A percentile compares a stretch with the other conserved stretches of the same genome.
Conservation (phyloP, 1,139 yeast species). For the Debaryomyces sp. region DNA sequence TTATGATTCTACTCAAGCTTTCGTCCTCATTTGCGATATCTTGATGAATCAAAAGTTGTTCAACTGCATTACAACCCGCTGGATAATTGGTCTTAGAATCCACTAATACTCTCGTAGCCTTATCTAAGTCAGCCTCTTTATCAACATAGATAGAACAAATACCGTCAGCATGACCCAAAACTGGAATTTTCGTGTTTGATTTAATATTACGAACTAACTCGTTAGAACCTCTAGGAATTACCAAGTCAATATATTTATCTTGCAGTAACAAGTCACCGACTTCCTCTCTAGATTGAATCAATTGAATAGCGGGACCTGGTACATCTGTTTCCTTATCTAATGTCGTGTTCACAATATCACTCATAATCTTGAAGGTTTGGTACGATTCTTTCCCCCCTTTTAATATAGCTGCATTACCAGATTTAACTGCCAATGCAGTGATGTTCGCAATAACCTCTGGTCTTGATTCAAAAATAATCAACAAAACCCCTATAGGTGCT, state of each 20-base stretch:
- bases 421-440: conserved; percentile 91
- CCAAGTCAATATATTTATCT: conserved; percentile 89
- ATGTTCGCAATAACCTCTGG: conserved; percentile 99
- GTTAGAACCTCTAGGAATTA: conserved; percentile 96
- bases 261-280: conserved; percentile 82
- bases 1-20: conserved; percentile 46
- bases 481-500: conserved; percentile 91
- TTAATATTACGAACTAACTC: conserved; percentile 86
- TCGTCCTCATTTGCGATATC: conserved; percentile 38
- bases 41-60: conserved; percentile 73
- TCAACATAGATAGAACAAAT: conserved; percentile 88
- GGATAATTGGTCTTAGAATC: conserved; percentile 97
- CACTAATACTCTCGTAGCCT: conserved; percentile 73
- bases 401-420: conserved; percentile 93
- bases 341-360: conserved; percentile 66
- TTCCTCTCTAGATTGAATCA: conserved; percentile 86
- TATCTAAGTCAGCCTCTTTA: conserved; percentile 68
- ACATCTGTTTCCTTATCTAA: conserved; percentile 61
- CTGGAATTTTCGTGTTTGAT: conserved; percentile 89
- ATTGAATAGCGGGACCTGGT: conserved; percentile 80
- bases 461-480: conserved; percentile 93
- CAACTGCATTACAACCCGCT: conserved; percentile 98
- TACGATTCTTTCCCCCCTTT: conserved; percentile 96
- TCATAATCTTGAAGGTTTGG: conserved; percentile 82
- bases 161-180: conserved; percentile 98